A percentile compares a stretch with the other conserved stretches of the same genome.
phyloP scores from a whole-genome alignment of 305 asterid species.

The Plantago lanceolata region DNA sequence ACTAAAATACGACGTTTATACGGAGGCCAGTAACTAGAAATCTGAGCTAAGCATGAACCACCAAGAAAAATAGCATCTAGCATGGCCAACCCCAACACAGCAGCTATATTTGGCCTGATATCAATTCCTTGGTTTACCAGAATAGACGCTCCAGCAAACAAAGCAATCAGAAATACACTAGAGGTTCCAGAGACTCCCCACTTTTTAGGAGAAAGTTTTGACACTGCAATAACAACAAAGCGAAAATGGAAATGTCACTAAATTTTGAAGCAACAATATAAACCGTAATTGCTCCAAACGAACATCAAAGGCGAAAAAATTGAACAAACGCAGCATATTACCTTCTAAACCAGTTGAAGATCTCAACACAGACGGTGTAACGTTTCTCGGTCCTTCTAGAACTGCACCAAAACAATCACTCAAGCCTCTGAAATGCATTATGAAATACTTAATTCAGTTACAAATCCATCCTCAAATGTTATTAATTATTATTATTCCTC shows the following conservation, averaged over 20 bases:
- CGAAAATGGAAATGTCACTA: slow-evolving; percentile 6
- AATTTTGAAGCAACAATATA: background rate
- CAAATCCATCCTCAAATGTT: background rate
- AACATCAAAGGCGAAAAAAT: background rate
- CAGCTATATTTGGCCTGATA: slow-evolving; percentile 76
- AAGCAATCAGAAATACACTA: slow-evolving; percentile 50
- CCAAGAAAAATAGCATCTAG: slow-evolving; percentile 83
- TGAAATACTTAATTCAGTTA: background rate
- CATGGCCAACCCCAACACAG: slow-evolving; percentile 56
- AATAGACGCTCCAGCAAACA: slow-evolving; percentile 58
- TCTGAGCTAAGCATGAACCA: slow-evolving; percentile 82
- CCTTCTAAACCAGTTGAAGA: slow-evolving; percentile 92
- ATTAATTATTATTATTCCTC: no score
- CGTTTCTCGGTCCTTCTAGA: slow-evolving; percentile 79
- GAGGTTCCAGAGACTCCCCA: slow-evolving; percentile 95
- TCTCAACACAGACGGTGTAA: slow-evolving; percentile 72
- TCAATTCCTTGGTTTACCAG: slow-evolving; percentile 83
- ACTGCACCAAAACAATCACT: slow-evolving; percentile 51
- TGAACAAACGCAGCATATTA: slow-evolving; percentile 17
- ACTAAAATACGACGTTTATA: slow-evolving; percentile 82
- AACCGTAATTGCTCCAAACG: slow-evolving; percentile 25
- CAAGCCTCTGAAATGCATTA: slow-evolving; percentile 14
- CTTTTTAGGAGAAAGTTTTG: slow-evolving; percentile 89
- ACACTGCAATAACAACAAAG: slow-evolving; percentile 44
- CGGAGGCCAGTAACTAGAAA: slow-evolving; percentile 96